Evolutionary conservation across 768 basidiomycete species (phyloP).

Genomic region (Mycena capillaripes): DNA sequence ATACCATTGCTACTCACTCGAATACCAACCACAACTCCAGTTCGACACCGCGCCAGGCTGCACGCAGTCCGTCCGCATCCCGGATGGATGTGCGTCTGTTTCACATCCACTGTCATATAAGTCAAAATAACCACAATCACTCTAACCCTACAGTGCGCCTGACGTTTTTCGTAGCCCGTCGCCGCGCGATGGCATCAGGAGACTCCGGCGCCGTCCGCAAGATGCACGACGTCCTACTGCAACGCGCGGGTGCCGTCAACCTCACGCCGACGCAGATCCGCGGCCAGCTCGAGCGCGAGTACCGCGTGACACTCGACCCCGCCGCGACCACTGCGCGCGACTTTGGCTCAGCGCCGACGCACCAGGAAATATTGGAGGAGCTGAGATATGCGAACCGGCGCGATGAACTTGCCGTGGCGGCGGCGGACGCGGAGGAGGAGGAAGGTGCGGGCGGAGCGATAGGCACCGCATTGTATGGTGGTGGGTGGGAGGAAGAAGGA

Average conservation of each 20-base stretch:
- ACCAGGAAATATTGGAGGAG: background rate
- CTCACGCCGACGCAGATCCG: background rate
- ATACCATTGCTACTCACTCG: no score
- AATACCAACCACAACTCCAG: no score
- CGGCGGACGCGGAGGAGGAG: background rate
- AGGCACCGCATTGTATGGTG: no score
- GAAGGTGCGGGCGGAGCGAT: background rate
- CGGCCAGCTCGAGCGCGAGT: constrained; percentile 22
- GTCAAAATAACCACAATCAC: background rate
- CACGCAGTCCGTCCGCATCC: constrained; percentile 11
- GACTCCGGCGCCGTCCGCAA: constrained; percentile 4
- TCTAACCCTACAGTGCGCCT: background rate
- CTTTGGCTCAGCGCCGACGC: background rate
- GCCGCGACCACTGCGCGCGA: background rate
- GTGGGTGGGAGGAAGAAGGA: no score
- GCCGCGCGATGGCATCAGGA: constrained; percentile 21
- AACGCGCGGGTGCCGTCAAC: background rate
- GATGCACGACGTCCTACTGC: background rate
- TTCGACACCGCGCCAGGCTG: background rate
- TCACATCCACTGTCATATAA: background rate
- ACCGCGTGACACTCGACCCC: background rate
- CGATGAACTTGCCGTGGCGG: background rate
- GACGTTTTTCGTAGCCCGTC: constrained; percentile 15
- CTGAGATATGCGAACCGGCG: background rate
- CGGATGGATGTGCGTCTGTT: background rate